These are phyloP conservation scores for Russula griseocarnosa DNA, from an alignment of 768 basidiomycete genomes.

Conservation along the genomic window DNA sequence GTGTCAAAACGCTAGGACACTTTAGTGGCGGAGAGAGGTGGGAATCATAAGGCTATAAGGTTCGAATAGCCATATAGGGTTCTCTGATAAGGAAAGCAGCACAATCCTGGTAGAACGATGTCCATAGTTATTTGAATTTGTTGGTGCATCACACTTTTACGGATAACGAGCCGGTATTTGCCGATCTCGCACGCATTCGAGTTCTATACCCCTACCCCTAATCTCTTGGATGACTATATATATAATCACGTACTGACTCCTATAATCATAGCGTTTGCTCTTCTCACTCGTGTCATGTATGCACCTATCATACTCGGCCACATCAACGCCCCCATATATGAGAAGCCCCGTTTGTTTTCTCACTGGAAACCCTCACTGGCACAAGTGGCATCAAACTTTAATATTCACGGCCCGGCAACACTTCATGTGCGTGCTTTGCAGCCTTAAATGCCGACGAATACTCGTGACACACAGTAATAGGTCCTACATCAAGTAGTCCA, in stretches of 20 bases:
- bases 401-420: neutral
- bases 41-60: neutral
- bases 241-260: no score
- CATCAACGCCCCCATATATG: neutral
- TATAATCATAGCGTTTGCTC: neutral
- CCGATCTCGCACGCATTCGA: neutral
- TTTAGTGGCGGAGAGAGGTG: neutral
- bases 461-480: neutral
- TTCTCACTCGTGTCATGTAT: neutral
- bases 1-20: neutral
- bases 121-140: no score
- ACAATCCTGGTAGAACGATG: neutral
- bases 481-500: conserved; percentile 11
- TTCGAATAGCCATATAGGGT: no score
- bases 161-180: neutral
- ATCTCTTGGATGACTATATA: conserved; percentile 11
- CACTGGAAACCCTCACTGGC: conserved; percentile 20
- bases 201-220: conserved; percentile 16
- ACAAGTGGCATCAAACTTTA: neutral
- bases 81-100: neutral
- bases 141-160: no score
- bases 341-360: conserved; percentile 17
- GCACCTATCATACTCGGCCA: neutral
- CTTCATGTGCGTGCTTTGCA: neutral
- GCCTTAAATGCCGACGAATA: neutral